Conservation (phyloP, 2,329 filamentous ascomycete species). For the Aspergillus ochraceus region DNA sequence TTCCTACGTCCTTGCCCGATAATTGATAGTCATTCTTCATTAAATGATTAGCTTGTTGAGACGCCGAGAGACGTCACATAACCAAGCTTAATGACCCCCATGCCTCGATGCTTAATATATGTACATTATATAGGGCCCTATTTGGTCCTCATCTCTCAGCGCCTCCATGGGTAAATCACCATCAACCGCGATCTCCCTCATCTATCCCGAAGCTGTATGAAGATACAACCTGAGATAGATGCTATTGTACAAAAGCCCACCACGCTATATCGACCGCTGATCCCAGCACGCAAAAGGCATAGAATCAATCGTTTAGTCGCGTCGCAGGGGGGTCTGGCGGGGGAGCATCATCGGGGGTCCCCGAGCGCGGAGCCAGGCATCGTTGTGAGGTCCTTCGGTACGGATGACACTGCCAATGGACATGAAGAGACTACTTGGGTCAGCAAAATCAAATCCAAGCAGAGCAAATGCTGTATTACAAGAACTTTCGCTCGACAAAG, state of each 20-base stretch:
- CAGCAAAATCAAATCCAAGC: not conserved
- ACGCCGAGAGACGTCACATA: conserved; percentile 15
- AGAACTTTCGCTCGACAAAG: not conserved
- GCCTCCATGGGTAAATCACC: not conserved
- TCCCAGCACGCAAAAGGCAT: not conserved
- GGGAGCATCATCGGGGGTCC: conserved; percentile 71
- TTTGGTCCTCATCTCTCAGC: not conserved
- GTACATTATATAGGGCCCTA: conserved; percentile 17
- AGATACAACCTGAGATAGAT: conserved; percentile 11
- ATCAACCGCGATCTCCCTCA: conserved; percentile 2
- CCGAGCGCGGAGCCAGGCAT: conserved; percentile 73
- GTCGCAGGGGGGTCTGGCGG: conserved; percentile 39
- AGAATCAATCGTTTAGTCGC: conserved; percentile 27
- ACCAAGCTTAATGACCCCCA: conserved; percentile 11
- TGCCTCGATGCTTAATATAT: conserved; percentile 13
- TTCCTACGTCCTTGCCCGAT: not conserved
- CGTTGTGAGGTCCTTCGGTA: conserved; percentile 78
- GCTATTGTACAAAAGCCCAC: conserved; percentile 34
- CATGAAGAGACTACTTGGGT: conserved; percentile 79
- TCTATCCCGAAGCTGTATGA: conserved; percentile 4
- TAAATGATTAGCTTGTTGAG: conserved; percentile 19
- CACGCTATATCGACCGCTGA: conserved; percentile 1
- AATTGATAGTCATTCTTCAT: conserved; percentile 14
- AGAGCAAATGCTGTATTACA: not conserved
- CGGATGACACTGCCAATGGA: conserved; percentile 95